phyloP scores from a whole-genome alignment of 2,329 filamentous ascomycete genomes.

The Verticillium nonalfalfae region DNA sequence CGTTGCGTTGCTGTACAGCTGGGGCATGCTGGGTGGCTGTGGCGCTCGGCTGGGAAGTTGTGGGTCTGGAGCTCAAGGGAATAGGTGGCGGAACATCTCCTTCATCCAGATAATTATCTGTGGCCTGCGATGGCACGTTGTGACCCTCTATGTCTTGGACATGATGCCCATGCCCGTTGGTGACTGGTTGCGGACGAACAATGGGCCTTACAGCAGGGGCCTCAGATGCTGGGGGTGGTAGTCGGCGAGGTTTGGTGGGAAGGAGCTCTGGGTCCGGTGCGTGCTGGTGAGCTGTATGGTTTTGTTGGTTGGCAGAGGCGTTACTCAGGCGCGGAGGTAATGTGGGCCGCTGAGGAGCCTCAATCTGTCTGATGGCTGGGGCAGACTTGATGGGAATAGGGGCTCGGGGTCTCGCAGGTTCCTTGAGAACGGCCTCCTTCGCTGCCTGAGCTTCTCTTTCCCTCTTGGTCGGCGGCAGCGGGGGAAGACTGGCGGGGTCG shows the following conservation, averaged over 20 bases:
- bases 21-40: conserved; percentile 24
- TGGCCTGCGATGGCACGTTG: background rate
- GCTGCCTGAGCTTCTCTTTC: conserved; percentile 44
- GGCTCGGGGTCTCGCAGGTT: background rate
- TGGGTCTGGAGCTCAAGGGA: conserved; percentile 45
- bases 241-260: conserved; percentile 7
- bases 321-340: conserved; percentile 46
- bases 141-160: background rate
- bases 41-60: conserved; percentile 42
- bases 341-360: conserved; percentile 27
- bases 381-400: conserved; percentile 25
- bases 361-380: conserved; percentile 25
- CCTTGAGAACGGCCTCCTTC: conserved; percentile 13
- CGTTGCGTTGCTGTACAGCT: conserved; percentile 18
- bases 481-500: conserved; percentile 50
- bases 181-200: background rate
- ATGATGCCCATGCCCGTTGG: conserved; percentile 15
- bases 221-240: conserved; percentile 8
- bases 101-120: background rate
- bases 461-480: conserved; percentile 47
- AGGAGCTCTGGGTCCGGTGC: conserved; percentile 2
- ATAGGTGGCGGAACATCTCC: conserved; percentile 42
- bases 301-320: conserved; percentile 31
- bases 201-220: background rate
- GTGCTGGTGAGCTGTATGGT: conserved; percentile 8